Base-by-base conservation (phyloP, 1,284 basidiomycete species). In the Puccinia hordei region DNA sequence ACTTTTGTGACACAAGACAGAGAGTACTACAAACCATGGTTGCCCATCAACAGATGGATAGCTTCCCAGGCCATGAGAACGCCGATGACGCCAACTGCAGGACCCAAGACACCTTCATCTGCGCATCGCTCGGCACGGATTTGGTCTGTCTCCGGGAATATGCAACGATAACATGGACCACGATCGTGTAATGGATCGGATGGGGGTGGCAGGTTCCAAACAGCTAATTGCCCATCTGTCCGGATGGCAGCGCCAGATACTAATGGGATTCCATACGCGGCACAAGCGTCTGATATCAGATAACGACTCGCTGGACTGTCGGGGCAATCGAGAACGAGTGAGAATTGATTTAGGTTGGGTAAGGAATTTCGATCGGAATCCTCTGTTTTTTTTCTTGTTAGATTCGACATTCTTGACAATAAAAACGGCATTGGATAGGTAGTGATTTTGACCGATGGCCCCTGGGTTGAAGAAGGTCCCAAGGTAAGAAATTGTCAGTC, bases 231-330 rank as follows among this genome's bases (percentile, higher is more conserved):
- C 0, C 97, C 97, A 79, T 97, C 93, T 81, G 90, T 91, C 72
- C 92, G 90, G 83, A 98, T 93, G 0, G 96, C 96, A 0, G 95
- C 97, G 2, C 95, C 97, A 78, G 92, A 93, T 46, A 99, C 91
- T 41, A 99, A 90, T 3, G 94, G 92, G 68, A 91, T 91, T 6
- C 87, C 86, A 2, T 94, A 88, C 0, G 87, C 87, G 59, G 93
- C 93, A n/a, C 92, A 90, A 0, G 90, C 90, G 85, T 98, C 96
- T n/a, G 93, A 95, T 80, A 99, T 89, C 9, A 99, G 89, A 86
- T 99, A 99, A 3, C 97, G 91, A 0, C 94, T 95, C 3, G 92
- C 90, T 1, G 92, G 91, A 82, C 97, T 96, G 86, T 99, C 96
- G 1, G 94, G 98, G 87, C 96, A 98, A 87, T 99, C 97, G 19